A percentile compares a stretch with the other conserved stretches of the same genome.
Conservation (phyloP, 148 eudicot genomes). For the Vaccinium myrtillus region DNA sequence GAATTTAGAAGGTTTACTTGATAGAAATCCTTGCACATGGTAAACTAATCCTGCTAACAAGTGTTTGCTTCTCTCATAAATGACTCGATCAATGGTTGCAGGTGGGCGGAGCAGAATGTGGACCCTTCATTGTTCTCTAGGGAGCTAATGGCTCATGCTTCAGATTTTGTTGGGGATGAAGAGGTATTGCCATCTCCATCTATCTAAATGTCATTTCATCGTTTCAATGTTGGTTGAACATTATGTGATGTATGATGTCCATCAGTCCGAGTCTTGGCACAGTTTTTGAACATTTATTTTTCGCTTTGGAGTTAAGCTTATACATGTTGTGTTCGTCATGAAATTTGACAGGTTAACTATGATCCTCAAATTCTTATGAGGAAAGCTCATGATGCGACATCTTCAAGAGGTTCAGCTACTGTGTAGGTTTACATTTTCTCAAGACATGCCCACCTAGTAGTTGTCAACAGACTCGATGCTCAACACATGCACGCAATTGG, state of each 20-base stretch:
- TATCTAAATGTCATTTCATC: not conserved
- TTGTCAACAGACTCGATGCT: not conserved
- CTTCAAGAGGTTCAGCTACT: slow-evolving; percentile 89
- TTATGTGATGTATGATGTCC: not conserved
- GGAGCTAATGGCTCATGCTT: slow-evolving; percentile 68
- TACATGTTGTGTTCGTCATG: not conserved
- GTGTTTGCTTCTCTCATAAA: not conserved
- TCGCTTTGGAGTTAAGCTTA: not conserved
- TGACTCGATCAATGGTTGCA: slow-evolving; percentile 21
- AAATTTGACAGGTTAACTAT: slow-evolving; percentile 57
- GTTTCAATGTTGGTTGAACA: not conserved
- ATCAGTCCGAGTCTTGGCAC: not conserved
- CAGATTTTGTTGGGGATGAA: slow-evolving; percentile 57
- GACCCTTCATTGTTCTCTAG: slow-evolving; percentile 81
- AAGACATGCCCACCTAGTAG: not conserved
- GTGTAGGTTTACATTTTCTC: slow-evolving; percentile 56
- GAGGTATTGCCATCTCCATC: slow-evolving; percentile 46
- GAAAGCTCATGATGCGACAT: slow-evolving; percentile 86
- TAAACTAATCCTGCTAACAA: too few relatives aligned
- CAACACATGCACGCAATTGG: not conserved
- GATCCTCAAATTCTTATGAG: slow-evolving; percentile 71
- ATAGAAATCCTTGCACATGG: not conserved
- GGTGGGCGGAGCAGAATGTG: slow-evolving; percentile 87
- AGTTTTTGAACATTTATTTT: slow-evolving; percentile 6
- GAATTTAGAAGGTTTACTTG: not conserved